phyloP scores from a whole-genome alignment of 2,329 filamentous ascomycete species.

The Diaporthe batatas region DNA sequence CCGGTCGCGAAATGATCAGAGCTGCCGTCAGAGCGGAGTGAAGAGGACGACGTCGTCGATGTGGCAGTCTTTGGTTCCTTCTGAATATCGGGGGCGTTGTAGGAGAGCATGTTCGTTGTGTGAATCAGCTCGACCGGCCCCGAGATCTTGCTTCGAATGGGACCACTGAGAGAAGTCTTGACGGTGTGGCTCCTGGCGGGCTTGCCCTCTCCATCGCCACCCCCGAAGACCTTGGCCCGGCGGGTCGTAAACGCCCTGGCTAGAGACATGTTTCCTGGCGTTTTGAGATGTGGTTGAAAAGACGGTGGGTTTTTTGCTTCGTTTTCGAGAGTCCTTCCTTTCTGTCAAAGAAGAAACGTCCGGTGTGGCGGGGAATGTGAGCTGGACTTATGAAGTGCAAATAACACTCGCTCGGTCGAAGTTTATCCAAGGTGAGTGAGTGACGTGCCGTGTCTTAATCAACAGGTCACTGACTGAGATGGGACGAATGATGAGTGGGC shows the following conservation, averaged over 20 bases:
- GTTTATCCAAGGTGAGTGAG: not conserved
- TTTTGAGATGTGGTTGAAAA: conserved; percentile 3
- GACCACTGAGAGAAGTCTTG: conserved; percentile 58
- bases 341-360: not conserved
- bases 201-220: conserved; percentile 49
- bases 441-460: conserved; percentile 38
- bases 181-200: conserved; percentile 65
- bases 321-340: not conserved
- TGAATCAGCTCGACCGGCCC: conserved; percentile 88
- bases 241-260: conserved; percentile 80
- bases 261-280: conserved; percentile 56
- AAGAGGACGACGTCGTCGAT: conserved; percentile 66
- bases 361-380: not conserved
- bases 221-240: conserved; percentile 67
- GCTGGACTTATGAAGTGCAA: conserved; percentile 1
- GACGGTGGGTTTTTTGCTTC: not conserved
- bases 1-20: conserved; percentile 75
- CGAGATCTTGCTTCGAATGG: conserved; percentile 82
- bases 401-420: not conserved
- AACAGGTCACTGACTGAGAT: conserved; percentile 31
- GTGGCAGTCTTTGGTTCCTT: conserved; percentile 56
- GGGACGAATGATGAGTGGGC: conserved; percentile 32
- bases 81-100: conserved; percentile 89
- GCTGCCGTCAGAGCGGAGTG: conserved; percentile 75
- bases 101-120: conserved; percentile 95